phyloP scores from a whole-genome alignment of 2,329 filamentous ascomycete species.

The Paracoccidioides lutzii region DNA sequence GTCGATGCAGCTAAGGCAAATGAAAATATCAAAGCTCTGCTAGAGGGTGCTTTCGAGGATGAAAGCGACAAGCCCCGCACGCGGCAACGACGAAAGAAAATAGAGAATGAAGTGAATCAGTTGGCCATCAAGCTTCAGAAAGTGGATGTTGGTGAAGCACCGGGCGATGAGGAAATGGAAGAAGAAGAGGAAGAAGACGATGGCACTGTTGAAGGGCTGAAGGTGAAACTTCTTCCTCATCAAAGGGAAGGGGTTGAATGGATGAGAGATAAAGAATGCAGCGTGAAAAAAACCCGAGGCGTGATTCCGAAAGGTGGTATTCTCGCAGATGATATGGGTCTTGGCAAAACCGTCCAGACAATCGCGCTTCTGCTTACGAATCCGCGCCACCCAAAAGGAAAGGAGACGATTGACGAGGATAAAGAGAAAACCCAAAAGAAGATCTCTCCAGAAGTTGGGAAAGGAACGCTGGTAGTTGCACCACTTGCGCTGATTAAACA shows the following conservation, averaged over 20 bases:
- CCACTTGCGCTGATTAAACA: slow-evolving; percentile 90
- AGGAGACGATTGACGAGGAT: slow-evolving; percentile 38
- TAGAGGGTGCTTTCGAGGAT: slow-evolving; percentile 40
- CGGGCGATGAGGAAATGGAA: slow-evolving; percentile 17
- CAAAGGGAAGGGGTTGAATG: slow-evolving; percentile 88
- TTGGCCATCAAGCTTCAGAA: slow-evolving; percentile 29
- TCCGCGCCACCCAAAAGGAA: slow-evolving; percentile 47
- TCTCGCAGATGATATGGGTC: slow-evolving; percentile 86
- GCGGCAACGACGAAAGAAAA: slow-evolving; percentile 28
- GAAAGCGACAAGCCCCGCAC: slow-evolving; percentile 33
- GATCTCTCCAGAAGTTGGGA: slow-evolving; percentile 55
- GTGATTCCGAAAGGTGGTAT: slow-evolving; percentile 82
- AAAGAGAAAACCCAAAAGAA: slow-evolving; percentile 44
- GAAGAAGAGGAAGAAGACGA: slow-evolving; percentile 45
- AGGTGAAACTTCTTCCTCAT: slow-evolving; percentile 79
- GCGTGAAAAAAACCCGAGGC: slow-evolving; percentile 65
- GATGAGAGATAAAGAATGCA: slow-evolving; percentile 89
- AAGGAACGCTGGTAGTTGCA: slow-evolving; percentile 79
- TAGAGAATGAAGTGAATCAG: slow-evolving; percentile 28
- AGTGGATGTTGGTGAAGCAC: background rate
- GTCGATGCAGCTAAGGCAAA: slow-evolving; percentile 38
- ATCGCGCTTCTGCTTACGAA: slow-evolving; percentile 81
- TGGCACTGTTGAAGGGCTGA: slow-evolving; percentile 63
- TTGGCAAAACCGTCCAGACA: slow-evolving; percentile 92
- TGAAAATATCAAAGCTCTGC: slow-evolving; percentile 39